phyloP scores from a whole-genome alignment of 768 basidiomycete genomes.

The Tubosaeta brunneosetosa region DNA sequence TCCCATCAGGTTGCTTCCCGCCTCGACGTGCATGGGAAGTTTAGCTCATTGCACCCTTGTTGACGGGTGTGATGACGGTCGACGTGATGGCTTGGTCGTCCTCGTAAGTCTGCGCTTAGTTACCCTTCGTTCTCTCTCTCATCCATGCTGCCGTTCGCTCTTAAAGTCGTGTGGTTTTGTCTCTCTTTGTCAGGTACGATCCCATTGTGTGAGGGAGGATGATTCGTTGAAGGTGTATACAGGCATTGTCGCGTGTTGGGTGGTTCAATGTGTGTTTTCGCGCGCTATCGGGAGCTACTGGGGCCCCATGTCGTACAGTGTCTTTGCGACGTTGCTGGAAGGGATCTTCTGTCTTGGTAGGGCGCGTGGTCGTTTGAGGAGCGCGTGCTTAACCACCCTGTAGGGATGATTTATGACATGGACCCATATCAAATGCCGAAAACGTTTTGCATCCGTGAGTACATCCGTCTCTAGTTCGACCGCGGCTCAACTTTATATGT shows the following conservation, averaged over 20 bases:
- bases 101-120: background rate
- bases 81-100: background rate
- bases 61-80: background rate
- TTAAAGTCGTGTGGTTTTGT: constrained; percentile 56
- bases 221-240: background rate
- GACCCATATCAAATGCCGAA: constrained; percentile 54
- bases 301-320: constrained; percentile 45
- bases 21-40: constrained; percentile 5
- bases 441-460: constrained; percentile 52
- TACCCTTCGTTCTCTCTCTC: background rate
- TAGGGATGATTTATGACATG: constrained; percentile 65
- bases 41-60: background rate
- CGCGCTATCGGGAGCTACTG: constrained; percentile 42
- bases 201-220: background rate
- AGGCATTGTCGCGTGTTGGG: constrained; percentile 53
- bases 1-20: background rate
- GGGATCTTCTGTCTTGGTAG: constrained; percentile 57
- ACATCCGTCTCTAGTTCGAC: background rate
- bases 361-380: background rate
- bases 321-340: constrained; percentile 50
- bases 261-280: constrained; percentile 43
- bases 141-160: constrained; percentile 50
- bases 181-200: constrained; percentile 50
- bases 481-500: constrained; percentile 3
- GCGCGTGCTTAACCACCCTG: background rate